phyloP scores from a whole-genome alignment of 2,329 filamentous ascomycete species.

The Lachnellula hyalina region DNA sequence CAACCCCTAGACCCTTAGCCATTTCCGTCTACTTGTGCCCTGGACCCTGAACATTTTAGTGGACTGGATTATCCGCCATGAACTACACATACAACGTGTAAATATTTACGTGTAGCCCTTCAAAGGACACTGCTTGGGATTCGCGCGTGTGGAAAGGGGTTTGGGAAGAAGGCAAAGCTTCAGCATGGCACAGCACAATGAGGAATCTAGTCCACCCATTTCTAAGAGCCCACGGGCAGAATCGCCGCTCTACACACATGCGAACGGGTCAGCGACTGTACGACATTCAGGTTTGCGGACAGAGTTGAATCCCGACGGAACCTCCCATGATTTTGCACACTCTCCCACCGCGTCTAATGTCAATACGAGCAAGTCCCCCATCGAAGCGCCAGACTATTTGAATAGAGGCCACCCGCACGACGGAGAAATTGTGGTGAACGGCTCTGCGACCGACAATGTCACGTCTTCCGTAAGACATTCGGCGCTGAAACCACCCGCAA shows the following conservation, averaged over 20 bases:
- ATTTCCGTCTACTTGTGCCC: not conserved
- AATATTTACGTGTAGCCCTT: slow-evolving; percentile 2
- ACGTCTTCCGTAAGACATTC: slow-evolving; percentile 13
- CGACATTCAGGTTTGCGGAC: slow-evolving; percentile 25
- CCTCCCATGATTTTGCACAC: slow-evolving; percentile 9
- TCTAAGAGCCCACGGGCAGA: slow-evolving; percentile 28
- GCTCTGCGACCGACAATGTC: not conserved
- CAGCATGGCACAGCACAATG: slow-evolving; percentile 25
- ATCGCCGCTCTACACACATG: slow-evolving; percentile 21
- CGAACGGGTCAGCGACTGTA: slow-evolving; percentile 22
- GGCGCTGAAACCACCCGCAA: slow-evolving; percentile 14
- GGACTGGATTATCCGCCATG: slow-evolving; percentile 6
- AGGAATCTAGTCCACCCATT: slow-evolving; percentile 35
- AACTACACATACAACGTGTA: slow-evolving; percentile 5
- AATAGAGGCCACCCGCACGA: slow-evolving; percentile 29
- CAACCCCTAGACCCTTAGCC: not conserved
- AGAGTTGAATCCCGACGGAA: slow-evolving; percentile 21
- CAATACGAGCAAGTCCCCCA: slow-evolving; percentile 10
- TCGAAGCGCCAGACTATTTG: slow-evolving; percentile 30
- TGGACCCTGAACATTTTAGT: not conserved
- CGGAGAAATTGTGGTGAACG: slow-evolving; percentile 2
- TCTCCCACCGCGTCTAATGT: slow-evolving; percentile 13
- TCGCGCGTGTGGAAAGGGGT: not conserved
- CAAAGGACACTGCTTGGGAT: slow-evolving; percentile 1
- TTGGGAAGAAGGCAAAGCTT: not conserved